These are phyloP conservation scores for Aphanomyces invadans DNA, from an alignment of 352 stramenopile genomes.

Conservation along the genomic window DNA sequence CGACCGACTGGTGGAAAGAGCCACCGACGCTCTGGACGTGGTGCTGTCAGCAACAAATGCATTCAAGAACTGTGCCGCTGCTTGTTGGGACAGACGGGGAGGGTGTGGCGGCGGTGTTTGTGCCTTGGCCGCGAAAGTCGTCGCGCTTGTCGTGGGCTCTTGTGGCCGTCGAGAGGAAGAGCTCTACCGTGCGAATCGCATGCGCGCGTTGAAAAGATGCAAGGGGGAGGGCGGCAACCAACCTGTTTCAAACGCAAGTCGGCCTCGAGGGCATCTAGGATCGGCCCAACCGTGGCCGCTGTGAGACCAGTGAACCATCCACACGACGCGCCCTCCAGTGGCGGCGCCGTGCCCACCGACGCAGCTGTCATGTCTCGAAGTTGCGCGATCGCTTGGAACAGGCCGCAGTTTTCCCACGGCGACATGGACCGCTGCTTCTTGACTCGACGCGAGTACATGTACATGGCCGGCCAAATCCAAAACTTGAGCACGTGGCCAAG, in stretches of 20 bases:
- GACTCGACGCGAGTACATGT: conserved; percentile 52
- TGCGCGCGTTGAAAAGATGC: too few relatives aligned
- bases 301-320: conserved; percentile 3
- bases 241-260: not conserved
- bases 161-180: not conserved
- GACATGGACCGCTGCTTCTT: conserved; percentile 35
- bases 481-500: conserved; percentile 8
- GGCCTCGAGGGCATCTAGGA: not conserved
- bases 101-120: not conserved
- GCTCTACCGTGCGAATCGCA: not conserved
- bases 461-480: conserved; percentile 46
- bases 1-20: not conserved
- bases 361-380: conserved; percentile 47
- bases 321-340: not conserved
- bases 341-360: conserved; percentile 25
- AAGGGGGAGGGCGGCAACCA: too few relatives aligned
- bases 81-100: not conserved
- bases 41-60: not conserved
- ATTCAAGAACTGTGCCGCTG: not conserved
- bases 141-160: not conserved
- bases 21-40: not conserved
- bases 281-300: not conserved
- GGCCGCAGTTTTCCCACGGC: conserved; percentile 43
- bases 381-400: conserved; percentile 38
- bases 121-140: not conserved